Evolutionary conservation across 2,329 filamentous ascomycete genomes (phyloP).

Genomic region (Penicillium sclerotiorum): DNA sequence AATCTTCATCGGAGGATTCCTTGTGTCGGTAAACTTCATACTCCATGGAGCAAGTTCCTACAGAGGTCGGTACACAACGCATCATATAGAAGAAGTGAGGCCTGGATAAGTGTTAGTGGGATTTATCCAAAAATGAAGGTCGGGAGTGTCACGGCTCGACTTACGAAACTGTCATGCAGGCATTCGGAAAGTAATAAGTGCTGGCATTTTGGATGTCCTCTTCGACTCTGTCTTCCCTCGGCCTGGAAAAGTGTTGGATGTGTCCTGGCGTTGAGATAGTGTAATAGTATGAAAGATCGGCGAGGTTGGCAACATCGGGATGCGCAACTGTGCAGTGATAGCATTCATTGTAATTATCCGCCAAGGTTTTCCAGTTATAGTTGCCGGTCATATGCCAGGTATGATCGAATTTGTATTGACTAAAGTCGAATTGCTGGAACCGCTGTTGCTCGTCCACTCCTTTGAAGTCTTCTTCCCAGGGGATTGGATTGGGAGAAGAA

Average conservation of each 20-base stretch:
- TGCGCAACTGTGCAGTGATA: slow-evolving; percentile 43
- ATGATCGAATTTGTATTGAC: slow-evolving; percentile 23
- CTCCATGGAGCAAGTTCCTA: slow-evolving; percentile 57
- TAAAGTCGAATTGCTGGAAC: slow-evolving; percentile 17
- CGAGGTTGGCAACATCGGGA: slow-evolving; percentile 41
- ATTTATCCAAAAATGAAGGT: not conserved
- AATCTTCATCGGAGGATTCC: slow-evolving; percentile 59
- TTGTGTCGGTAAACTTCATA: slow-evolving; percentile 68
- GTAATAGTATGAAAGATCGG: slow-evolving; percentile 59
- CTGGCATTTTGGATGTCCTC: slow-evolving; percentile 45
- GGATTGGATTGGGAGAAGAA: slow-evolving; percentile 15
- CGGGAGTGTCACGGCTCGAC: too few relatives aligned
- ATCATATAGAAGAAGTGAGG: slow-evolving; percentile 66
- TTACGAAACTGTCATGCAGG: slow-evolving; percentile 41
- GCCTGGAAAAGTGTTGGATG: slow-evolving; percentile 53
- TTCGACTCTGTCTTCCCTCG: slow-evolving; percentile 53
- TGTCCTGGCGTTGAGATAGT: slow-evolving; percentile 53
- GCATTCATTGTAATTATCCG: slow-evolving; percentile 49
- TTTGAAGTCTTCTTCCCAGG: slow-evolving; percentile 22
- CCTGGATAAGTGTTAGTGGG: slow-evolving; percentile 30
- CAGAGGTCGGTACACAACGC: slow-evolving; percentile 59
- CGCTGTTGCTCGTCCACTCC: slow-evolving; percentile 18
- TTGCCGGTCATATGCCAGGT: slow-evolving; percentile 18
- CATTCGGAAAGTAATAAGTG: slow-evolving; percentile 41
- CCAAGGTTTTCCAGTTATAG: slow-evolving; percentile 27